Evolutionary conservation across 352 stramenopile genomes (phyloP).

Genomic region (Phytopythium helicoides): DNA sequence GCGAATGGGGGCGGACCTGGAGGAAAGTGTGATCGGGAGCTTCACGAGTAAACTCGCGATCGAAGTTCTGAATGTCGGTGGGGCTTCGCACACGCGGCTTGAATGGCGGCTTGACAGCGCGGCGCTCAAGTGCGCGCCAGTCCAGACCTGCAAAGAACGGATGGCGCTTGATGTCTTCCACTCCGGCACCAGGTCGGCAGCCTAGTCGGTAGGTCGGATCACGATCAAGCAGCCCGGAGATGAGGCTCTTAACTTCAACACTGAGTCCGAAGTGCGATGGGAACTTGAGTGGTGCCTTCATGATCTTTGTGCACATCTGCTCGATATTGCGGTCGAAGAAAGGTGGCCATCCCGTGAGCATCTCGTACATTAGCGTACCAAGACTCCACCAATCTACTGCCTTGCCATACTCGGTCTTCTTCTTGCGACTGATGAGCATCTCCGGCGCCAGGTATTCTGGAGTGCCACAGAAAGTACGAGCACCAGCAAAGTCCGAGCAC

Average conservation of each 20-base stretch:
- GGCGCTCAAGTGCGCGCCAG: constrained; percentile 69
- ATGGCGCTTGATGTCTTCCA: constrained; percentile 77
- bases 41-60: constrained; percentile 87
- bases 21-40: constrained; percentile 73
- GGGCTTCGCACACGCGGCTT: constrained; percentile 77
- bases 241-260: constrained; percentile 73
- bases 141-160: constrained; percentile 81
- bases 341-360: constrained; percentile 92
- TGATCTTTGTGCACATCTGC: constrained; percentile 91
- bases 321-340: constrained; percentile 93
- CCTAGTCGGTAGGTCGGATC: constrained; percentile 67
- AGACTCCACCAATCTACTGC: constrained; percentile 94
- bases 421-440: constrained; percentile 89
- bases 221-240: constrained; percentile 70
- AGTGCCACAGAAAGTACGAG: constrained; percentile 88
- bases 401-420: constrained; percentile 90
- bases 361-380: constrained; percentile 93
- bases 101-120: constrained; percentile 79
- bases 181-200: constrained; percentile 60
- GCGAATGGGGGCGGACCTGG: constrained; percentile 23
- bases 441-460: constrained; percentile 88
- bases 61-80: constrained; percentile 88
- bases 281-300: constrained; percentile 87
- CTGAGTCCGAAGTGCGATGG: constrained; percentile 79
- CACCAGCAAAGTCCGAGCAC: constrained; percentile 71